Percentiles rank a stretch among this genome's conserved stretches.
phyloP scores from a whole-genome alignment of 1,139 yeast genomes.

The Geotrichum carabidarum region DNA sequence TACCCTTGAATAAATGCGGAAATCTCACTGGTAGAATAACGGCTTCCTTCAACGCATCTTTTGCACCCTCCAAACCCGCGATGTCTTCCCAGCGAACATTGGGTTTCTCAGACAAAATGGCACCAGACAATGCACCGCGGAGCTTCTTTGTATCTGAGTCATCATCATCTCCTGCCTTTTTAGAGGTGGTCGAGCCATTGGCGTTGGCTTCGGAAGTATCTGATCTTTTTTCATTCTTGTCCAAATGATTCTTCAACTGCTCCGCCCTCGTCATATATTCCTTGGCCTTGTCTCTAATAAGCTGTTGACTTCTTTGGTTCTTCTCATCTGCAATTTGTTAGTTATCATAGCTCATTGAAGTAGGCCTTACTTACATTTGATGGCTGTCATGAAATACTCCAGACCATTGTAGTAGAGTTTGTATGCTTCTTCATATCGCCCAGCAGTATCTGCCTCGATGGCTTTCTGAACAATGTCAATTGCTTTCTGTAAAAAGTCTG shows the following conservation, averaged over 20 bases:
- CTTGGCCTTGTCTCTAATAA: conserved; percentile 81
- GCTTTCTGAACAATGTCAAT: conserved; percentile 92
- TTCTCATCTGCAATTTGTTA: conserved; percentile 55
- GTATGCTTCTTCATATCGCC: conserved; percentile 90
- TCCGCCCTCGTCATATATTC: conserved; percentile 93
- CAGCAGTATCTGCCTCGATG: conserved; percentile 88
- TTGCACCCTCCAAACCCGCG: conserved; percentile 93
- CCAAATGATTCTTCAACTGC: conserved; percentile 85
- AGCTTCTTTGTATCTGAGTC: conserved; percentile 83
- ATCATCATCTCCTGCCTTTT: conserved; percentile 51
- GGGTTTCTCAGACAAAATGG: conserved; percentile 87
- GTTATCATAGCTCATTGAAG: background rate
- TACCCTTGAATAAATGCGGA: conserved; percentile 91
- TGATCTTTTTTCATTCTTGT: conserved; percentile 47
- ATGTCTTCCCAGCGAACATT: conserved; percentile 93
- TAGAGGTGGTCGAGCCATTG: conserved; percentile 58
- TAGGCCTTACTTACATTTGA: conserved; percentile 50
- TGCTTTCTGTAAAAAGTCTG: conserved; percentile 87
- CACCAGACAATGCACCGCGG: conserved; percentile 87
- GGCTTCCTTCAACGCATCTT: conserved; percentile 95
- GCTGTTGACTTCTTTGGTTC: conserved; percentile 80
- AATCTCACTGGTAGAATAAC: conserved; percentile 91
- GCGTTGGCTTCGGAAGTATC: conserved; percentile 34
- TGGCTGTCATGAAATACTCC: conserved; percentile 91
- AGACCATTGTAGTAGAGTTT: conserved; percentile 87